Evolutionary conservation across 768 basidiomycete species (phyloP), one percentile per base, ranked within the genome.

Genomic region (Terana coerulea): DNA sequence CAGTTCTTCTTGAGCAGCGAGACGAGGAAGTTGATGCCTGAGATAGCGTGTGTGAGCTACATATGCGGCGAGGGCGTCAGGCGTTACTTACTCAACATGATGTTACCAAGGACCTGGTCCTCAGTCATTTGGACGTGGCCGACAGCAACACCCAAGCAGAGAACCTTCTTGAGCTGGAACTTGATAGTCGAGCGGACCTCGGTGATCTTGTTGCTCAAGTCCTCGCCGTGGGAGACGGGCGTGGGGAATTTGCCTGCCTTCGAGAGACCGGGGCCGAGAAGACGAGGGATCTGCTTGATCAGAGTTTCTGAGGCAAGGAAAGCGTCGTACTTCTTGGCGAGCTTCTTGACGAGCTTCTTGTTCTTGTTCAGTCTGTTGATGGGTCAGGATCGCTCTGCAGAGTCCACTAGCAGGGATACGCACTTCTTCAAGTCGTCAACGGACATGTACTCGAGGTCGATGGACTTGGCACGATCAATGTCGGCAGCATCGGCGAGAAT

Each of bases 311-410:
- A 98, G 30, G 95, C 83, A 60, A 99, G 77, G 87, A 99, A 99
- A 53, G 95, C 94, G 64, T 99, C 95, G 77, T 98, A 95, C 72
- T 98, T 98, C 81, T 98, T 98, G 60, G 95, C 95, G 62, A 98
- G 90, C 78, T 97, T 97, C 82, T 98, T 99, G 67, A 98, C 97
- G 56, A 99, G 91, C 77, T 99, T 99, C 81, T 99, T 98, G 84
- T 98, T 99, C 79, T 97, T 95, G 87, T 95, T 97, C 59, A 98
- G 82, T n/a, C n/a, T n/a, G 74, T 90, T 92, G 41, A 21, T n/a
- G 9, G 21, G 12, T 44, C 7, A 44, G 43, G 14, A 12, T 11
- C 29, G 26, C 5, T n/a, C 12, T 17, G 12, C 3, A 4, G n/a
- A 2, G 29, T 25, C n/a, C 1, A 6, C 10, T 12, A 44, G 22